phyloP scores from a whole-genome alignment of 768 basidiomycete genomes.

The Tubosaeta sp. region DNA sequence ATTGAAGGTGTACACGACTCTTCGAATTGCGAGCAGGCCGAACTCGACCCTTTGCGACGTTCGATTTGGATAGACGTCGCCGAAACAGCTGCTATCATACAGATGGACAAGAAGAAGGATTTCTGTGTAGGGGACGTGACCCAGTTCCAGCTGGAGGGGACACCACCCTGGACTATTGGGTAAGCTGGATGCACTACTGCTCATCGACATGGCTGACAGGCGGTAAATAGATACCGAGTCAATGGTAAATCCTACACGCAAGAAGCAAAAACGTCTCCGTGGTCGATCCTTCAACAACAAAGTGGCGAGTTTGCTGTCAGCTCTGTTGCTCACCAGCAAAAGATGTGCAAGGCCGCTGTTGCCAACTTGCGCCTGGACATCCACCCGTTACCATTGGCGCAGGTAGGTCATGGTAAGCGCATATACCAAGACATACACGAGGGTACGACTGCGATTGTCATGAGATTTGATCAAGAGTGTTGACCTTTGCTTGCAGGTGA shows the following conservation, averaged over 20 bases:
- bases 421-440: constrained; percentile 86
- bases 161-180: constrained; percentile 89
- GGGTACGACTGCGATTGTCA: constrained; percentile 39
- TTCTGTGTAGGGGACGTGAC: constrained; percentile 88
- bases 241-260: constrained; percentile 71
- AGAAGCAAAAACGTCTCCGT: constrained; percentile 75
- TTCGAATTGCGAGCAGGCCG: constrained; percentile 74
- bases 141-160: constrained; percentile 92
- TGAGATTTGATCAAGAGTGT: not conserved
- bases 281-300: constrained; percentile 79
- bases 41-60: constrained; percentile 54
- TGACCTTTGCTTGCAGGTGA: constrained; percentile 49
- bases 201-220: constrained; percentile 1
- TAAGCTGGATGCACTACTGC: constrained; percentile 31
- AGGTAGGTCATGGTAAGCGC: constrained; percentile 80
- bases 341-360: constrained; percentile 83
- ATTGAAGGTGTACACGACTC: constrained; percentile 79
- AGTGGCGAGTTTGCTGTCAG: constrained; percentile 82
- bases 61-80: constrained; percentile 90
- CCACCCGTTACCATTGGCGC: constrained; percentile 83
- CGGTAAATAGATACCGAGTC: constrained; percentile 64
- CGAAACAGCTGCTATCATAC: constrained; percentile 89
- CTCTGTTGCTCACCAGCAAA: constrained; percentile 89
- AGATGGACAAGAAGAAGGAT: constrained; percentile 73
- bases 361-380: constrained; percentile 70